These are phyloP conservation scores for Tuber melanosporum DNA, from an alignment of 495 filamentous ascomycete species.

Conservation along the genomic window DNA sequence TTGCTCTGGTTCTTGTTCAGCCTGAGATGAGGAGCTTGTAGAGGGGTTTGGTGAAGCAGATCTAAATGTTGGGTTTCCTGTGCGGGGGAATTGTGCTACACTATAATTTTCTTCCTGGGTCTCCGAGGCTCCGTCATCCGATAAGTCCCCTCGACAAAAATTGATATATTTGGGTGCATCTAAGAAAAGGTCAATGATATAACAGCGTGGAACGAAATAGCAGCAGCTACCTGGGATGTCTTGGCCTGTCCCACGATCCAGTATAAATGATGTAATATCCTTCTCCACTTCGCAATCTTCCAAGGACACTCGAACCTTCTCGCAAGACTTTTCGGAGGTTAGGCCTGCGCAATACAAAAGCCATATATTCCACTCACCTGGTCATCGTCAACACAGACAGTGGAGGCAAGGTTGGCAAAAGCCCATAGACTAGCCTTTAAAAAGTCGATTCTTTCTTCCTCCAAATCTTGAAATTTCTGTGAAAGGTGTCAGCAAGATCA, in stretches of 20 bases:
- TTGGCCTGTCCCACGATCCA: constrained; percentile 81
- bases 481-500: constrained; percentile 19
- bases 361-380: constrained; percentile 49
- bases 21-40: constrained; percentile 37
- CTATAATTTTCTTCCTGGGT: constrained; percentile 80
- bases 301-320: constrained; percentile 89
- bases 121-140: constrained; percentile 70
- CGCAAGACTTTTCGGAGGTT: constrained; percentile 58
- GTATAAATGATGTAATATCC: constrained; percentile 86
- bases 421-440: constrained; percentile 95
- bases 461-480: constrained; percentile 96
- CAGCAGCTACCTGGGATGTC: constrained; percentile 62
- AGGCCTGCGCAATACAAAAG: neutral
- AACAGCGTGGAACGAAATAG: neutral
- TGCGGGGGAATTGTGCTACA: constrained; percentile 89
- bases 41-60: constrained; percentile 76
- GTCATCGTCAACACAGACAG: constrained; percentile 98
- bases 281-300: constrained; percentile 96
- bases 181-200: constrained; percentile 17
- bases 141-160: constrained; percentile 82
- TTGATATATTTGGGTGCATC: constrained; percentile 98
- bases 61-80: constrained; percentile 90
- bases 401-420: constrained; percentile 94
- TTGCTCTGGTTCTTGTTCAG: constrained; percentile 24
- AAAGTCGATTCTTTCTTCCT: constrained; percentile 94